Evolutionary conservation across 2,329 filamentous ascomycete genomes (phyloP).

Genomic region (Neophaeococcomyces aloes): DNA sequence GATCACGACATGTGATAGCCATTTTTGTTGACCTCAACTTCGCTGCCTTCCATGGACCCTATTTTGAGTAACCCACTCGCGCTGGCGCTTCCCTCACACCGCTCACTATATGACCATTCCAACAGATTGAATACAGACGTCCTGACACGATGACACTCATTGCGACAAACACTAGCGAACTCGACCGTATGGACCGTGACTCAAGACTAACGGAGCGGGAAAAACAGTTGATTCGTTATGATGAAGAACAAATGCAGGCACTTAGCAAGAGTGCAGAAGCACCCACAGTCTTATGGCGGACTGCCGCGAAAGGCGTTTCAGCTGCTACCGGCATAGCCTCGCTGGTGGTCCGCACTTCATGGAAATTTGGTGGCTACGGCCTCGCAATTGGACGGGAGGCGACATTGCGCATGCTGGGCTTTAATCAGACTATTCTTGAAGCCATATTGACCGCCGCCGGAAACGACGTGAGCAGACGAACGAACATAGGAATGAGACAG

Average conservation of each 20-base stretch:
- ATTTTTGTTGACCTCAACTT: too few relatives aligned
- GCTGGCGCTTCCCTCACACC: too few relatives aligned
- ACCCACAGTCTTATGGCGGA: slow-evolving; percentile 32
- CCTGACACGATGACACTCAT: background rate
- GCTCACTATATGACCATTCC: too few relatives aligned
- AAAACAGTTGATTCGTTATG: slow-evolving; percentile 3
- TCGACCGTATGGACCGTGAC: background rate
- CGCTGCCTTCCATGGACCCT: too few relatives aligned
- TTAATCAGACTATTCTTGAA: slow-evolving; percentile 37
- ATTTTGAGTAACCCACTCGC: too few relatives aligned
- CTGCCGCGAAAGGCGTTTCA: slow-evolving; percentile 36
- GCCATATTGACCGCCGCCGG: slow-evolving; percentile 35
- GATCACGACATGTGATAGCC: too few relatives aligned
- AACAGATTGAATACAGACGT: too few relatives aligned
- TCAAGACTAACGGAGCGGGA: background rate
- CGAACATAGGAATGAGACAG: slow-evolving; percentile 35
- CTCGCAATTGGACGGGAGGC: slow-evolving; percentile 35
- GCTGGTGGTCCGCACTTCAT: slow-evolving; percentile 34
- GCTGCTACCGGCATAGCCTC: slow-evolving; percentile 36
- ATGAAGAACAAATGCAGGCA: slow-evolving; percentile 17
- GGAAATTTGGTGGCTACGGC: slow-evolving; percentile 34
- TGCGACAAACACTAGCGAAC: background rate
- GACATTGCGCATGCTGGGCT: slow-evolving; percentile 35
- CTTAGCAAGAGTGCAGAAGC: slow-evolving; percentile 23
- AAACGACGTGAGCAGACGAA: slow-evolving; percentile 33